Conservation (phyloP, 2,329 filamentous ascomycete species). For the Byssochlamys sp. region DNA sequence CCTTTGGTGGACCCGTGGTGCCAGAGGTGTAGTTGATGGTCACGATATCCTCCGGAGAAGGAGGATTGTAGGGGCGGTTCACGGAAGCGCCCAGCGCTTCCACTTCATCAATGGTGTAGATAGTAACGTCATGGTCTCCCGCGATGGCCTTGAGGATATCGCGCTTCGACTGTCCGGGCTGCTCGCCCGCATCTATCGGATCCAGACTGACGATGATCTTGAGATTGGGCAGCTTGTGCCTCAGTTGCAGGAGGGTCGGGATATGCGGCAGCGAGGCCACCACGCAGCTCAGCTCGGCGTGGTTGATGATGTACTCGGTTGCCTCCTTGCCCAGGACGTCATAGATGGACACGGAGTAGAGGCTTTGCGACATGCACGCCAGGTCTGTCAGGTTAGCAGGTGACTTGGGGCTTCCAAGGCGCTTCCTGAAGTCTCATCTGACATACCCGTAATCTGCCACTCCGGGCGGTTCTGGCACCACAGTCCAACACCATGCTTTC, state of each 20-base stretch:
- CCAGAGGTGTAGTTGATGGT: slow-evolving; percentile 64
- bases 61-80: slow-evolving; percentile 61
- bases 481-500: slow-evolving; percentile 65
- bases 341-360: slow-evolving; percentile 89
- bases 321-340: slow-evolving; percentile 87
- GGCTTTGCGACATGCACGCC: slow-evolving; percentile 72
- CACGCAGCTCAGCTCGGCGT: slow-evolving; percentile 65
- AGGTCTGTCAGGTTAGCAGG: slow-evolving; percentile 51
- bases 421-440: neutral
- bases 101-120: slow-evolving; percentile 71
- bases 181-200: slow-evolving; percentile 68
- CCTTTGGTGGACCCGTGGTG: slow-evolving; percentile 56
- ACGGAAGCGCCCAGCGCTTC: slow-evolving; percentile 68
- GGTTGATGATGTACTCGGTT: slow-evolving; percentile 92
- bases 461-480: slow-evolving; percentile 84
- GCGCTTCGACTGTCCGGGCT: slow-evolving; percentile 65
- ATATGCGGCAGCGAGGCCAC: slow-evolving; percentile 73
- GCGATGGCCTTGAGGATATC: slow-evolving; percentile 69
- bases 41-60: slow-evolving; percentile 63
- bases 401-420: slow-evolving; percentile 3
- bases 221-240: slow-evolving; percentile 63
- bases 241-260: slow-evolving; percentile 68
- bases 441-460: slow-evolving; percentile 70
- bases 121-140: slow-evolving; percentile 59
- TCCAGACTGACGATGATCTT: slow-evolving; percentile 87